Base-by-base conservation (phyloP, 2,329 filamentous ascomycete species). In the Botrytis squamosa region DNA sequence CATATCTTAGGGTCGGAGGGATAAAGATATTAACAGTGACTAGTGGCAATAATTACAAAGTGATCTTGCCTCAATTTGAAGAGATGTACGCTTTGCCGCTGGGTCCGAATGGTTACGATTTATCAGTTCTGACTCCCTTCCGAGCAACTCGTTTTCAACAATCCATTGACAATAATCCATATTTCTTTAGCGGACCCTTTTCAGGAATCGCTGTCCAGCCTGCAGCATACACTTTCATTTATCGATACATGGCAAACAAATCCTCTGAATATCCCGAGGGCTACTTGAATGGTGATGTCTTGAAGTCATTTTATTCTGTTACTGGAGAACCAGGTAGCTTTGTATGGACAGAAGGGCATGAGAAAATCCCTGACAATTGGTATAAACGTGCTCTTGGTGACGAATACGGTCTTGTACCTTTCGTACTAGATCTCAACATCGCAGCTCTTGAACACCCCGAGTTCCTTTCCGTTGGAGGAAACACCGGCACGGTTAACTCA, bases 111-210 rank as follows among this genome's bases (percentile, higher is more conserved):
- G 76, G 75, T 57, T 79, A 79, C 52, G 81, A 83, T 62, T 83
- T 86, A 74, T 82, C 84, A 9, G 78, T 83, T 40, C 81, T 87
- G 42, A 85, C 80, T 4, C 77, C 83, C 57, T 84, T 85, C 55
- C 84, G 84, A 16, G 82, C 83, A 16, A 78, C 81, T 22, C 84
- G 86, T 81, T 86, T 85, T 77, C 75, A 75, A 49, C 71, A 75
- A 65, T 75, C 74, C 10, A 72, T 75, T 25, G 33, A 71, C 3
- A 75, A 74, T 20, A 89, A 89, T 77, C 86, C 86, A 0, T 81
- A 85, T 64, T 87, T 87, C 78, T 88, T 85, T 79, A 87, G 85
- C 64, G 86, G 85, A 0, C 87, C 86, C 1, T 84, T 85, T 71
- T 86, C 85, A 3, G 86, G 87, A 22, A 81, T 86, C 29, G 40